Evolutionary conservation across 768 basidiomycete genomes (phyloP).

Genomic region (Pleurotus tuber-regium): DNA sequence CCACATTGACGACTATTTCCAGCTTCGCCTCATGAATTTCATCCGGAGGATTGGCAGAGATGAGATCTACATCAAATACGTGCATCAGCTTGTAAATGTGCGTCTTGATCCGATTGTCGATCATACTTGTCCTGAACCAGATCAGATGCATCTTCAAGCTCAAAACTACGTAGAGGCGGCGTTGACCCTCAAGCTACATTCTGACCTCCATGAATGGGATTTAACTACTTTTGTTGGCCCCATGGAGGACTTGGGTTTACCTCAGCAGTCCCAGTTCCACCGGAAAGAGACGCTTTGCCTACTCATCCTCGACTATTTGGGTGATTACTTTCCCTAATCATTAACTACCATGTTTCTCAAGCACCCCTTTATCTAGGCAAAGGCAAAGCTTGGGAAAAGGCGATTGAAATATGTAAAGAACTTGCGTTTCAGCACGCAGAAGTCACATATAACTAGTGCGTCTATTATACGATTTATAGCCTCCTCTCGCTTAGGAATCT

Average conservation of each 20-base stretch:
- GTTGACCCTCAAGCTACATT: conserved; percentile 88
- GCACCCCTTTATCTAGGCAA: conserved; percentile 52
- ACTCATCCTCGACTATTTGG: conserved; percentile 90
- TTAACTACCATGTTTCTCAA: neutral
- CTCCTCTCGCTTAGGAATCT: conserved; percentile 11
- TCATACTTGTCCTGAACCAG: conserved; percentile 16
- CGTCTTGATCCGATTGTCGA: conserved; percentile 21
- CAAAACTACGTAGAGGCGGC: conserved; percentile 94
- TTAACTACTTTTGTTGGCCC: conserved; percentile 76
- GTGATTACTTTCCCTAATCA: conserved; percentile 32
- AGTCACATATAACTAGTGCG: conserved; percentile 90
- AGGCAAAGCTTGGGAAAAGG: conserved; percentile 97
- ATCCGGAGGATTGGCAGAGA: conserved; percentile 88
- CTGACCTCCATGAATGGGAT: conserved; percentile 92
- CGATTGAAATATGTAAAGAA: conserved; percentile 91
- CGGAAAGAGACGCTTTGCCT: conserved; percentile 92
- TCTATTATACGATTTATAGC: conserved; percentile 7
- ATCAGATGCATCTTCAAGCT: conserved; percentile 80
- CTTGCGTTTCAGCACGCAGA: conserved; percentile 84
- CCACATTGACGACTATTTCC: no score
- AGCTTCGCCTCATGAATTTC: conserved; percentile 92
- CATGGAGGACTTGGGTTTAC: conserved; percentile 86
- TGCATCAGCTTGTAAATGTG: conserved; percentile 91
- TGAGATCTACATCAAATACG: conserved; percentile 95
- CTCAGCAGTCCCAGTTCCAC: conserved; percentile 91